phyloP scores from a whole-genome alignment of 139 green algal species.

The Micractinium conductrix region DNA sequence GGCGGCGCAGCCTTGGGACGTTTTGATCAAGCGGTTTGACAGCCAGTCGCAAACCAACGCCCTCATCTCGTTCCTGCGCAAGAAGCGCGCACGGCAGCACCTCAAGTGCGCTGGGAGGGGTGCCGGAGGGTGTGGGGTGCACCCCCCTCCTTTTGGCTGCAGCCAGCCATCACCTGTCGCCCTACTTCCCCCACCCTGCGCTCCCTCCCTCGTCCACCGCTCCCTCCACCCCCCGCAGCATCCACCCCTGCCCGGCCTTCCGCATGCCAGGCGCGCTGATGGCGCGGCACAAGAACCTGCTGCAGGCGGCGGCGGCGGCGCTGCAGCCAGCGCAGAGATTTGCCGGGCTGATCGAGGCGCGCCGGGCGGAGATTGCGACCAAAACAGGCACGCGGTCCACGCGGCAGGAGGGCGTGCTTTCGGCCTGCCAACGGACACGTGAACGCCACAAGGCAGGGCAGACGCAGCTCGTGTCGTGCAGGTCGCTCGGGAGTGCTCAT shows the following conservation, averaged over 20 bases:
- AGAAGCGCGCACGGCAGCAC: conserved; percentile 6
- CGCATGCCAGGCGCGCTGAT: conserved; percentile 13
- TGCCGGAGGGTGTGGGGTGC: background rate
- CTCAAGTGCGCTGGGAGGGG: conserved; percentile 12
- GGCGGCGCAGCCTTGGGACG: background rate
- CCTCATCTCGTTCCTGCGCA: background rate
- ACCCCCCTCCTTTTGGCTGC: background rate
- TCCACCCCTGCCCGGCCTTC: conserved; percentile 21
- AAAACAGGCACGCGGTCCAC: background rate
- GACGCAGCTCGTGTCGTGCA: too few relatives aligned
- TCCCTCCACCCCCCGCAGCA: background rate
- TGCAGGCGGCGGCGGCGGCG: background rate
- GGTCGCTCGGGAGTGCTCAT: too few relatives aligned
- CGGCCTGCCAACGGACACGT: too few relatives aligned
- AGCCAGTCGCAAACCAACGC: conserved; percentile 8
- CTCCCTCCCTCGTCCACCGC: background rate
- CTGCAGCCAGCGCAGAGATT: background rate
- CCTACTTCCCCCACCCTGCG: background rate
- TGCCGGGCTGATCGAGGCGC: background rate
- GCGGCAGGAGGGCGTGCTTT: too few relatives aligned
- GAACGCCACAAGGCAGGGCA: too few relatives aligned
- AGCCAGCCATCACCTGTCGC: background rate
- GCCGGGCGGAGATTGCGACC: background rate
- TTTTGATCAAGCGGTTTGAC: conserved; percentile 9
- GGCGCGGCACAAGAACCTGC: background rate